phyloP scores from a whole-genome alignment of 441 rosid species.

The Adansonia gregorii region DNA sequence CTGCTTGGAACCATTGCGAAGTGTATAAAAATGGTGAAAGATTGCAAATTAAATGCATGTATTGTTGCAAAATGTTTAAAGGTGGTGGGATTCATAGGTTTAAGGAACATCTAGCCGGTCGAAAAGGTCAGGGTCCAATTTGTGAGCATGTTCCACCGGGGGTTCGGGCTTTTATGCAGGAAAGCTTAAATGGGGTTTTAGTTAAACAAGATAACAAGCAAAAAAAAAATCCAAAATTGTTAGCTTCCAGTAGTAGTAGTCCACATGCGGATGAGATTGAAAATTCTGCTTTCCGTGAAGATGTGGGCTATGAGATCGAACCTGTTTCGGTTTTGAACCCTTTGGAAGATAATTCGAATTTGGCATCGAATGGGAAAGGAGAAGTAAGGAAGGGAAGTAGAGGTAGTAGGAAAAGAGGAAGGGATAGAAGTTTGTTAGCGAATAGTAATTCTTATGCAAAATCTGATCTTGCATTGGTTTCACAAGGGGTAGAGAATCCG shows the following conservation, averaged over 20 bases:
- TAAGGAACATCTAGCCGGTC: constrained; percentile 94
- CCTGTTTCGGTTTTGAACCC: constrained; percentile 31
- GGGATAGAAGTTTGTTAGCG: constrained; percentile 32
- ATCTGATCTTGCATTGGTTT: constrained; percentile 27
- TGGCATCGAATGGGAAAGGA: constrained; percentile 40
- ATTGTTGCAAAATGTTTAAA: constrained; percentile 78
- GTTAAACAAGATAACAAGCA: constrained; percentile 60
- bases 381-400: constrained; percentile 42
- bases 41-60: constrained; percentile 73
- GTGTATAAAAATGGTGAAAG: constrained; percentile 60
- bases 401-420: constrained; percentile 53
- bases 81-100: constrained; percentile 97
- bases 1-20: constrained; percentile 86
- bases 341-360: constrained; percentile 37
- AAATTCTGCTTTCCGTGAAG: constrained; percentile 38
- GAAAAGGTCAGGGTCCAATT: constrained; percentile 76
- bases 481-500: constrained; percentile 38
- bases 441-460: background rate
- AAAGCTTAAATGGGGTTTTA: constrained; percentile 61
- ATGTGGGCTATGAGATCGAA: constrained; percentile 35
- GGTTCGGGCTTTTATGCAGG: constrained; percentile 61
- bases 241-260: background rate
- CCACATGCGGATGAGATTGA: constrained; percentile 32
- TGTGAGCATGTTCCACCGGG: constrained; percentile 74
- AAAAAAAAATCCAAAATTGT: constrained; percentile 33